phyloP scores from a whole-genome alignment of 73 alveolate genomes.

The Urostyla sp. region DNA sequence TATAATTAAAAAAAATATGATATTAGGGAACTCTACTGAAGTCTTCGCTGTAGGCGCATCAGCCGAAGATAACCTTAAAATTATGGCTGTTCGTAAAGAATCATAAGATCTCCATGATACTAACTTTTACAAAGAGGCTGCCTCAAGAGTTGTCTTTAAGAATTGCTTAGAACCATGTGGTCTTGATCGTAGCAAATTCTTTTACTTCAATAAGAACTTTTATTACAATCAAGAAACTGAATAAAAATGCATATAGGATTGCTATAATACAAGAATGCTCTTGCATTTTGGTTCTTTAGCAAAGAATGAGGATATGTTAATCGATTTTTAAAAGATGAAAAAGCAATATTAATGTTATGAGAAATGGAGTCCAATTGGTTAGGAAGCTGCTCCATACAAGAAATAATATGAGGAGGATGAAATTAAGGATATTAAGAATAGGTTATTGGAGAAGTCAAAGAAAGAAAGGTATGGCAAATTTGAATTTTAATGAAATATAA shows the following conservation, averaged over 20 bases:
- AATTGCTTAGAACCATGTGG: conserved; percentile 36
- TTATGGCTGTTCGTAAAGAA: conserved; percentile 13
- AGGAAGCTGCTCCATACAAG: background rate
- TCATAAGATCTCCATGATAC: background rate
- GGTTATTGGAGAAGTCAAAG: background rate
- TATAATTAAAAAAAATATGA: background rate
- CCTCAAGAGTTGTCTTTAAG: conserved; percentile 39
- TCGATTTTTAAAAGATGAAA: conserved; percentile 21
- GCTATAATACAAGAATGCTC: conserved; percentile 33
- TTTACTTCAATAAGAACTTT: conserved; percentile 12
- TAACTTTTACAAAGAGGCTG: conserved; percentile 43
- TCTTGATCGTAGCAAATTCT: background rate
- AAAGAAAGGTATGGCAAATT: conserved; percentile 30
- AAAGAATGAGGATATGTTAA: background rate
- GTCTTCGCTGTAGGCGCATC: conserved; percentile 21
- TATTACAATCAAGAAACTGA: background rate
- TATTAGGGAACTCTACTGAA: conserved; percentile 8
- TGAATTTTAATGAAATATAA: conserved; percentile 11
- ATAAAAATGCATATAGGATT: conserved; percentile 26
- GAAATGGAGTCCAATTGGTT: conserved; percentile 25
- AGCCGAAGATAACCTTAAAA: conserved; percentile 45
- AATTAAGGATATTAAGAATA: background rate
- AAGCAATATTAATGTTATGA: conserved; percentile 31
- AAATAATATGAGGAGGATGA: background rate
- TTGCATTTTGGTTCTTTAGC: conserved; percentile 40